Percentiles rank a stretch among this genome's conserved stretches.
phyloP scores from a whole-genome alignment of 495 filamentous ascomycete genomes.

The Trichoderma orchidacearum region DNA sequence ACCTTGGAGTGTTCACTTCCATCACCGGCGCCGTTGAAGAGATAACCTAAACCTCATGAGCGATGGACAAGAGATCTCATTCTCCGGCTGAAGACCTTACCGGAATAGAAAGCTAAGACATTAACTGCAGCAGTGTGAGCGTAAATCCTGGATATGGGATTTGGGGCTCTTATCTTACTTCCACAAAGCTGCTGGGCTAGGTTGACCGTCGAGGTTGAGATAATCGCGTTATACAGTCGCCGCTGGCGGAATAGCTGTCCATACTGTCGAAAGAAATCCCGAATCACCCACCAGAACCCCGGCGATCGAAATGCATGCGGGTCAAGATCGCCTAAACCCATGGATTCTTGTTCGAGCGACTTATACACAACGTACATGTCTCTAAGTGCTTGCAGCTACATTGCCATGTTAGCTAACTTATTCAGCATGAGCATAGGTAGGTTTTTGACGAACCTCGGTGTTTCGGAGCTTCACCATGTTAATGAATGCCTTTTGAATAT shows the following conservation, averaged over 20 bases:
- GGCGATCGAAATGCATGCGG: constrained; percentile 1
- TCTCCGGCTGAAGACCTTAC: constrained; percentile 2
- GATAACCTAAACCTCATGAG: background rate
- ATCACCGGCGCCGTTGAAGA: constrained; percentile 8
- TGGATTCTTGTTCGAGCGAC: constrained; percentile 12
- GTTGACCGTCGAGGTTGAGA: constrained; percentile 13
- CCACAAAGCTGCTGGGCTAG: constrained; percentile 18
- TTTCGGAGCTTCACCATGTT: constrained; percentile 11
- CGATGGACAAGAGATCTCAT: too few species aligned
- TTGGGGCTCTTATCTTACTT: constrained; percentile 15
- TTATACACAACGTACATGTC: constrained; percentile 17
- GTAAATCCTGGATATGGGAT: too few species aligned
- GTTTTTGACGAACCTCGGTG: constrained; percentile 11
- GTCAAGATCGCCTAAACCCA: background rate
- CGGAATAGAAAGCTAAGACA: constrained; percentile 16
- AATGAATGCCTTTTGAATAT: constrained; percentile 12
- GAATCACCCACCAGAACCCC: constrained; percentile 2
- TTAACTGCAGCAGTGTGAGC: constrained; percentile 9
- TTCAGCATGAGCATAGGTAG: background rate
- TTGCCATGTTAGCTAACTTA: background rate
- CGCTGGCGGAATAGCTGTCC: constrained; percentile 11
- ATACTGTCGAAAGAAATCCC: constrained; percentile 9
- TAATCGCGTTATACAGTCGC: constrained; percentile 14
- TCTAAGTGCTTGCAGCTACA: constrained; percentile 15
- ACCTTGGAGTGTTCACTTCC: background rate